Percentiles rank a stretch among this genome's conserved stretches.
phyloP scores from a whole-genome alignment of 2,329 filamentous ascomycete genomes.

The Xylaria sp. region DNA sequence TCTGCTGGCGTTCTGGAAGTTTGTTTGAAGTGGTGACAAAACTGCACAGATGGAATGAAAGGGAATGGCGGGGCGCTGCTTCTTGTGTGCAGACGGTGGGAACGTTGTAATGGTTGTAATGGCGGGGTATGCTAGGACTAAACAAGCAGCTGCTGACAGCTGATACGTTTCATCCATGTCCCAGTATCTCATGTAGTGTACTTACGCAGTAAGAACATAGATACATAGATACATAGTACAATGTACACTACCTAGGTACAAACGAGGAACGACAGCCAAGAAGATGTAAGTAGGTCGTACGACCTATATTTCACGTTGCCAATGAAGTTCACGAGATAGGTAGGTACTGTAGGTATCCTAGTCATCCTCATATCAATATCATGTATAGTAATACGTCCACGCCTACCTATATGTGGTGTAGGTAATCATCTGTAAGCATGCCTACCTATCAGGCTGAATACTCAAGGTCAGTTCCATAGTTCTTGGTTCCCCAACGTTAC shows the following conservation, averaged over 20 bases:
- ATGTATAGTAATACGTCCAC: too few relatives aligned
- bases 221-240: too few relatives aligned
- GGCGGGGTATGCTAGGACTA: conserved; percentile 8
- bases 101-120: background rate
- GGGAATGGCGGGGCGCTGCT: background rate
- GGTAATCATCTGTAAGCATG: conserved; percentile 7
- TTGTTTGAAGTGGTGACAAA: background rate
- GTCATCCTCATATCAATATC: too few relatives aligned
- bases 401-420: background rate
- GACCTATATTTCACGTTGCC: too few relatives aligned
- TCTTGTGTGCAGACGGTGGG: too few relatives aligned
- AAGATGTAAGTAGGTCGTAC: too few relatives aligned
- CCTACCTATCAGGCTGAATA: background rate
- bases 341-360: background rate
- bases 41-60: background rate
- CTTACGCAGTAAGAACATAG: too few relatives aligned
- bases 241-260: too few relatives aligned
- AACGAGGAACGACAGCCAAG: too few relatives aligned
- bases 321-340: background rate
- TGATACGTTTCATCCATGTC: background rate
- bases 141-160: conserved; percentile 11
- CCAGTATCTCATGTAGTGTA: too few relatives aligned
- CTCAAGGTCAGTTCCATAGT: background rate
- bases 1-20: background rate
- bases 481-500: background rate